Conservation (phyloP, 768 basidiomycete species). For the Butyriboletus loyo region DNA sequence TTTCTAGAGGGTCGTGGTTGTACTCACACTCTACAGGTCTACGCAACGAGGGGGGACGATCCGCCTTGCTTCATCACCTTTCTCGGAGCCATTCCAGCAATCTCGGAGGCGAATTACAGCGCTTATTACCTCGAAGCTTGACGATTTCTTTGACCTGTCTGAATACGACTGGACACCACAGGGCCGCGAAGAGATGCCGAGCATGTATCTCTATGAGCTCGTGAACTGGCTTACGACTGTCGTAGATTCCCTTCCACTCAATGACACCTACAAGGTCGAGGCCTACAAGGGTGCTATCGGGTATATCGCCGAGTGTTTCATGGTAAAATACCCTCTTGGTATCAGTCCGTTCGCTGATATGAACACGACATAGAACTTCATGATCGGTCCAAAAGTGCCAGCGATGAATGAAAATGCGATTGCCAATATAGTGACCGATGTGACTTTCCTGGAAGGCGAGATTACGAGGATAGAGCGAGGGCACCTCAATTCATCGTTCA, state of each 20-base stretch:
- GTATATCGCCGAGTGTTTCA: slow-evolving; percentile 83
- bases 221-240: slow-evolving; percentile 96
- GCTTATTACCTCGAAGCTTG: slow-evolving; percentile 87
- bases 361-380: slow-evolving; percentile 54
- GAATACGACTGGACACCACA: slow-evolving; percentile 93
- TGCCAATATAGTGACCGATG: slow-evolving; percentile 80
- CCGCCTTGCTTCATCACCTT: slow-evolving; percentile 61
- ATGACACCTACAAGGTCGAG: slow-evolving; percentile 82
- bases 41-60: slow-evolving; percentile 83
- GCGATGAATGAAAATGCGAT: slow-evolving; percentile 89
- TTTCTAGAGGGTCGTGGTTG: neutral
- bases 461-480: slow-evolving; percentile 70
- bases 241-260: slow-evolving; percentile 84
- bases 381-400: slow-evolving; percentile 69
- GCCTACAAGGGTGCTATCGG: slow-evolving; percentile 86
- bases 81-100: slow-evolving; percentile 63
- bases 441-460: slow-evolving; percentile 87
- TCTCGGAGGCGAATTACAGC: slow-evolving; percentile 75
- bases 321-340: slow-evolving; percentile 53
- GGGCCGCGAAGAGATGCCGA: slow-evolving; percentile 69
- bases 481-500: slow-evolving; percentile 69
- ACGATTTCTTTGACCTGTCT: slow-evolving; percentile 92
- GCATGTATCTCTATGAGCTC: slow-evolving; percentile 93
- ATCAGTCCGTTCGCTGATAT: slow-evolving; percentile 1
- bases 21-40: slow-evolving; percentile 48